phyloP scores from a whole-genome alignment of 768 basidiomycete genomes.

The Trametes sanguinea region DNA sequence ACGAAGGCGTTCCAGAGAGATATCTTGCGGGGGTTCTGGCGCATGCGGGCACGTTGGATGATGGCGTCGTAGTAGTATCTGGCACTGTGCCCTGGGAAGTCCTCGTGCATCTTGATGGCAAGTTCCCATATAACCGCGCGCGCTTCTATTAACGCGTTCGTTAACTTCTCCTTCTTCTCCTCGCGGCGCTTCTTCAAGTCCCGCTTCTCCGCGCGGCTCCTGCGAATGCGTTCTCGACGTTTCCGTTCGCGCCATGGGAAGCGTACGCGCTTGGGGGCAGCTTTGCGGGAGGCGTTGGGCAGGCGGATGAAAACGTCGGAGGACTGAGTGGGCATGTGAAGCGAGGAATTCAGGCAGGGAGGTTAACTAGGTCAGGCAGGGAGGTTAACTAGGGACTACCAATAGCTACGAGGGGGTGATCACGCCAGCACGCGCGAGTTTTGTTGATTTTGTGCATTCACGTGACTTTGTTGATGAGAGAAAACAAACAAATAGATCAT shows the following conservation, averaged over 20 bases:
- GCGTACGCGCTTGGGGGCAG: background rate
- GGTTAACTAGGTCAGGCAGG: too few species aligned
- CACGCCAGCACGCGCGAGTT: too few species aligned
- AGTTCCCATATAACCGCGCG: background rate
- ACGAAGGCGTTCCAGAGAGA: background rate
- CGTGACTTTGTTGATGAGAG: too few species aligned
- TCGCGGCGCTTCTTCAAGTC: background rate
- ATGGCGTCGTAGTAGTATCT: background rate
- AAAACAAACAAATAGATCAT: too few species aligned
- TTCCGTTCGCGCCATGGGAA: background rate
- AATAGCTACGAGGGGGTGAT: too few species aligned
- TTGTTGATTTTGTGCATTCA: too few species aligned
- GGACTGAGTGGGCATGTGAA: background rate
- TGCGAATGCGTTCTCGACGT: background rate
- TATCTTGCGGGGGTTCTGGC: background rate
- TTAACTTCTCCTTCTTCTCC: conserved; percentile 1
- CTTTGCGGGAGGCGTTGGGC: background rate
- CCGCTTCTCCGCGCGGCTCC: background rate
- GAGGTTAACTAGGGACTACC: too few species aligned
- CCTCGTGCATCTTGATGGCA: background rate
- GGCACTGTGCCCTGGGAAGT: background rate
- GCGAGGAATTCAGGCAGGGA: too few species aligned
- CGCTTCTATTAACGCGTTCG: background rate
- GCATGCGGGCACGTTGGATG: background rate
- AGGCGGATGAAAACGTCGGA: background rate